phyloP scores from a whole-genome alignment of 1,284 basidiomycete species.

The Marasmius tenuissimus region DNA sequence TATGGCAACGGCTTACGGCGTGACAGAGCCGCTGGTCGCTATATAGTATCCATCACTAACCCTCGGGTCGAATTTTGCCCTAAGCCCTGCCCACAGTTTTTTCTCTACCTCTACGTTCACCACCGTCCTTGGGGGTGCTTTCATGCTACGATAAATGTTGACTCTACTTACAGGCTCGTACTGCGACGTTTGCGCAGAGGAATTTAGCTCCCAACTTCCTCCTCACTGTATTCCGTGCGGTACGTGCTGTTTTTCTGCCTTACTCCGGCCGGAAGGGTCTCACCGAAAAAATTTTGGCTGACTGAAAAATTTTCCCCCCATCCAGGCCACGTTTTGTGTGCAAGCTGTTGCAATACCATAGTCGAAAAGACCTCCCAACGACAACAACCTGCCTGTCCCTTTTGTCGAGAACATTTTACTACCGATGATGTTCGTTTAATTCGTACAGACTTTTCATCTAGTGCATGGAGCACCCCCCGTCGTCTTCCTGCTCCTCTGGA shows the following conservation, averaged over 20 bases:
- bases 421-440: constrained; percentile 67
- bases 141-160: constrained; percentile 49
- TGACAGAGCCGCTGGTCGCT: neutral
- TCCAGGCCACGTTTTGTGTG: constrained; percentile 75
- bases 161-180: constrained; percentile 75
- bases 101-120: neutral
- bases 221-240: constrained; percentile 81
- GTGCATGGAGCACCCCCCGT: constrained; percentile 63
- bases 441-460: constrained; percentile 70
- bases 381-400: constrained; percentile 69
- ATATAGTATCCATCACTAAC: neutral
- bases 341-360: constrained; percentile 71
- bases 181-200: constrained; percentile 84
- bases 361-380: constrained; percentile 74
- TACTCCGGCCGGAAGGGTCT: neutral
- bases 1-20: neutral
- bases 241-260: constrained; percentile 29
- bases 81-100: neutral
- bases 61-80: neutral
- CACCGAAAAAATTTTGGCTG: constrained; percentile 13
- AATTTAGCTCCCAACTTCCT: constrained; percentile 68
- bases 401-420: constrained; percentile 74
- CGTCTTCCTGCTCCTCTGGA: constrained; percentile 48
- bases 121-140: constrained; percentile 4
- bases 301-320: constrained; percentile 22